These are phyloP conservation scores for Coemansia sp. DNA, from an alignment of 192 early-diverging fungal genomes.

Conservation along the genomic window DNA sequence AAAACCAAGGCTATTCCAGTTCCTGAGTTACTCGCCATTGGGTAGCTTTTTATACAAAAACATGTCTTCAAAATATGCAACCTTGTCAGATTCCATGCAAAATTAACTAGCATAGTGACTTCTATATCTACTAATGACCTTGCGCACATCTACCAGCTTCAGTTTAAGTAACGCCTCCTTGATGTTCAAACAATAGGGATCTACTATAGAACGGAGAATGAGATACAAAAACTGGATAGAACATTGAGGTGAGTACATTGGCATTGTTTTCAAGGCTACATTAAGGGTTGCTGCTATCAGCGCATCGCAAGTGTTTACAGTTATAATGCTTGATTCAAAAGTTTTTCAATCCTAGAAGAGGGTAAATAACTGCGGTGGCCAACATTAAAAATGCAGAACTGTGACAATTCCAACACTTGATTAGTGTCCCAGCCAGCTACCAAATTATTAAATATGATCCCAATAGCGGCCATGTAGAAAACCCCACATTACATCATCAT, in stretches of 20 bases:
- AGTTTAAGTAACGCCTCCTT: background rate
- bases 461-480: too few species aligned
- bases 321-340: constrained; percentile 9
- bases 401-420: background rate
- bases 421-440: background rate
- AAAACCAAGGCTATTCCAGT: background rate
- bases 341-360: background rate
- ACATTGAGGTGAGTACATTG: background rate
- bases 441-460: background rate
- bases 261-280: constrained; percentile 2
- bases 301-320: background rate
- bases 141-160: background rate
- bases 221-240: background rate
- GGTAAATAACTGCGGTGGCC: background rate
- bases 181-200: background rate
- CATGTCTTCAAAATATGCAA: constrained; percentile 5
- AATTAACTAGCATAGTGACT: background rate
- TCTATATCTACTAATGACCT: background rate
- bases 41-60: constrained; percentile 13
- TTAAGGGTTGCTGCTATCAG: background rate
- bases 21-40: constrained; percentile 10
- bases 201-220: background rate
- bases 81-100: background rate
- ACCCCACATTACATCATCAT: background rate
- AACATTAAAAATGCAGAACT: background rate